Evolutionary conservation across 805 yeast species (phyloP).

Genomic region (Blastobotrys robertii): DNA sequence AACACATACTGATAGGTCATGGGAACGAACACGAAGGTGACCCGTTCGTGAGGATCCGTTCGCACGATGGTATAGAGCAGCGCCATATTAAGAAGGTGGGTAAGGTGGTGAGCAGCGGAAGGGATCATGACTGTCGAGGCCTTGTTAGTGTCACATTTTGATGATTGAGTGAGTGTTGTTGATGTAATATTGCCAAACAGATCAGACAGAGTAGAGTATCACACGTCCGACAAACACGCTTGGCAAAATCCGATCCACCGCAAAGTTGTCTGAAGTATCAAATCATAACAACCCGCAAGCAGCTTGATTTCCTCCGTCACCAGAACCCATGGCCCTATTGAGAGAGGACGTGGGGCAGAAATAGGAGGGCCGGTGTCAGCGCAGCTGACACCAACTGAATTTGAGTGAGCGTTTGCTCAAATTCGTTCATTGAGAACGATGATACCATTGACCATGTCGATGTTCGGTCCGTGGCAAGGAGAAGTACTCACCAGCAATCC

Average conservation of each 20-base stretch:
- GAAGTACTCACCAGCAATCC: conserved; percentile 17
- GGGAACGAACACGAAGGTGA: too few relatives aligned
- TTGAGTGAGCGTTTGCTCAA: background rate
- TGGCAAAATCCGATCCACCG: conserved; percentile 16
- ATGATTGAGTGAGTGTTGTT: too few relatives aligned
- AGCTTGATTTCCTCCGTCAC: conserved; percentile 28
- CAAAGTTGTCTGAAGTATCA: conserved; percentile 16
- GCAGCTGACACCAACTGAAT: too few relatives aligned
- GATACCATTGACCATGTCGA: too few relatives aligned
- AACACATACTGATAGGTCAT: too few relatives aligned
- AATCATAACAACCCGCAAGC: conserved; percentile 9
- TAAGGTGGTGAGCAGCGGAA: background rate
- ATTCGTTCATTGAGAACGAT: too few relatives aligned
- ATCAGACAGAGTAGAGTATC: background rate
- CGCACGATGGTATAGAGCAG: too few relatives aligned
- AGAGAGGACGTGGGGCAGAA: conserved; percentile 25
- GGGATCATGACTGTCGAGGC: background rate
- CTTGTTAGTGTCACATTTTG: too few relatives aligned
- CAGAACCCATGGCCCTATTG: conserved; percentile 26
- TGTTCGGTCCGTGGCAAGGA: too few relatives aligned
- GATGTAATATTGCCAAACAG: too few relatives aligned
- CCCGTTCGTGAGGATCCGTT: too few relatives aligned
- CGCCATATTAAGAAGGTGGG: background rate
- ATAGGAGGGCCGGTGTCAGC: conserved; percentile 23
- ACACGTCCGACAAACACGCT: background rate